Percentiles rank a stretch among this genome's conserved stretches.
Evolutionary conservation across 352 stramenopile genomes (phyloP).

Genomic region (Ophiocytium majus): DNA sequence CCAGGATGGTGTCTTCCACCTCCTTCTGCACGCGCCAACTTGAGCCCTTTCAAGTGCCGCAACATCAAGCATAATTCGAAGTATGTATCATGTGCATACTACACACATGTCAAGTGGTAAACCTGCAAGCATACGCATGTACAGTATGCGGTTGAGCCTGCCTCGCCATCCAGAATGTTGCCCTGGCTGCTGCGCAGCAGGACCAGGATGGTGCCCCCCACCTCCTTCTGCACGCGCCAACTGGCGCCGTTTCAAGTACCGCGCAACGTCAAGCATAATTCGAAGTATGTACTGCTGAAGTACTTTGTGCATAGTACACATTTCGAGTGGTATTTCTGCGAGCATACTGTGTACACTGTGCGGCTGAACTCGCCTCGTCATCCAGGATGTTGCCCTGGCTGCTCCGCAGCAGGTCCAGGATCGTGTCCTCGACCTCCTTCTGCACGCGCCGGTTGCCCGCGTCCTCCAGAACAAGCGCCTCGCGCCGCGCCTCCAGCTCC

Average conservation of each 20-base stretch:
- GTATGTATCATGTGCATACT: too few species aligned
- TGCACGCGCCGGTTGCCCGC: constrained; percentile 87
- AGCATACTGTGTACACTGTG: too few species aligned
- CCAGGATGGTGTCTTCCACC: constrained; percentile 86
- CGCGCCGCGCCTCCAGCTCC: constrained; percentile 81
- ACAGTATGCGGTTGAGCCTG: constrained; percentile 53
- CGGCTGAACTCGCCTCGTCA: constrained; percentile 69
- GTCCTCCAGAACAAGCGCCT: constrained; percentile 88
- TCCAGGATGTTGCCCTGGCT: constrained; percentile 91
- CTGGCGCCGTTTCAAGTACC: constrained; percentile 77
- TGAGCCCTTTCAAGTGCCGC: too few species aligned
- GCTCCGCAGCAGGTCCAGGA: constrained; percentile 83
- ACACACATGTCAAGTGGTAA: too few species aligned
- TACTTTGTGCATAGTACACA: too few species aligned
- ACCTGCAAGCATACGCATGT: too few species aligned
- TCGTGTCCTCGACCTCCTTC: constrained; percentile 94
- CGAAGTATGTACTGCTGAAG: too few species aligned
- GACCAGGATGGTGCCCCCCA: constrained; percentile 86
- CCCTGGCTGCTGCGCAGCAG: constrained; percentile 81
- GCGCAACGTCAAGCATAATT: too few species aligned
- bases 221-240: constrained; percentile 80
- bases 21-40: constrained; percentile 80
- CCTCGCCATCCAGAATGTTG: constrained; percentile 85
- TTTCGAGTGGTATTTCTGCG: too few species aligned
- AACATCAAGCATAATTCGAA: too few species aligned